Conservation (phyloP, 768 basidiomycete genomes). For the Leucocoprinus leucothites region DNA sequence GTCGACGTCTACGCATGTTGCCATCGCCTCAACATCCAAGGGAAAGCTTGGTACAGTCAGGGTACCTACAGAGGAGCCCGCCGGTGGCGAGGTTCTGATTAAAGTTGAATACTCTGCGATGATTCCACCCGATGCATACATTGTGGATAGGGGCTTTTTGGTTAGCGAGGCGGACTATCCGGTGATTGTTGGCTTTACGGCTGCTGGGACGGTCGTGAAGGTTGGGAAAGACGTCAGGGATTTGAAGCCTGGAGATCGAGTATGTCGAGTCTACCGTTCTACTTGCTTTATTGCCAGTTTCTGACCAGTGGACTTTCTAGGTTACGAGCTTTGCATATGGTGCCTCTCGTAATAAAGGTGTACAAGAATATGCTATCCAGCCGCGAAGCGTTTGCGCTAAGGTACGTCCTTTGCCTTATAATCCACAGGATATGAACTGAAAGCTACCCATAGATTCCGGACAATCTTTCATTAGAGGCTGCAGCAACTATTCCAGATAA, state of each 20-base stretch:
- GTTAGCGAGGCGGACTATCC: constrained; percentile 27
- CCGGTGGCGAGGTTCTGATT: constrained; percentile 35
- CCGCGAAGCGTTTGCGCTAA: constrained; percentile 30
- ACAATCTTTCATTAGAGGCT: constrained; percentile 30
- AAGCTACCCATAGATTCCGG: constrained; percentile 33
- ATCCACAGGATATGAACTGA: background rate
- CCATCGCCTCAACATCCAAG: constrained; percentile 34
- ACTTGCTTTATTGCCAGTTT: no score
- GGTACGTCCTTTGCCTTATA: constrained; percentile 21
- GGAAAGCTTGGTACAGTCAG: constrained; percentile 34
- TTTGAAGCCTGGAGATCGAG: constrained; percentile 37
- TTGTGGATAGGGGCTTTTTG: constrained; percentile 29
- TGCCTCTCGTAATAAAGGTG: constrained; percentile 24
- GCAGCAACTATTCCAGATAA: constrained; percentile 39
- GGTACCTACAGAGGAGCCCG: constrained; percentile 30
- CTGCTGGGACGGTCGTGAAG: constrained; percentile 34
- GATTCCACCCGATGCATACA: constrained; percentile 38
- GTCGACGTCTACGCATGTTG: constrained; percentile 36
- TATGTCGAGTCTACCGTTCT: constrained; percentile 16
- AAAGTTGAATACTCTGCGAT: constrained; percentile 38
- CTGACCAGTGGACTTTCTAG: constrained; percentile 10
- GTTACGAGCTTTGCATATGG: constrained; percentile 26
- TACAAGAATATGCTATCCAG: constrained; percentile 35
- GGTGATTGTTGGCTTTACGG: constrained; percentile 32
- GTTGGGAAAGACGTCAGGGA: constrained; percentile 31